A percentile compares a stretch with the other conserved stretches of the same genome.
These are phyloP conservation scores for Aotearoamyces nothofagi DNA, from an alignment of 2,329 filamentous ascomycete species.

Conservation along the genomic window DNA sequence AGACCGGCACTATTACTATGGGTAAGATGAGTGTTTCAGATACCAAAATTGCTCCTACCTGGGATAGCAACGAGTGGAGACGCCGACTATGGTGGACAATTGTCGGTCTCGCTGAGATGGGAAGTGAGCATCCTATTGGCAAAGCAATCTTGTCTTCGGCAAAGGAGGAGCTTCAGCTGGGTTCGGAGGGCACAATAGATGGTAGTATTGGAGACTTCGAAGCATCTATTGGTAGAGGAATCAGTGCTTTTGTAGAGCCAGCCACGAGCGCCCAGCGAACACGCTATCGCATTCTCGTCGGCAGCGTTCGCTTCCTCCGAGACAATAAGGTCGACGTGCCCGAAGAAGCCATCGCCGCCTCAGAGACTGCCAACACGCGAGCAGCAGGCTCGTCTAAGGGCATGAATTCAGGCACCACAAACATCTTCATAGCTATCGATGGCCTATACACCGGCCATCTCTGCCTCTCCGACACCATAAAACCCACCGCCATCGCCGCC, in stretches of 20 bases:
- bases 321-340: constrained; percentile 56
- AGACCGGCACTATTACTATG: constrained; percentile 87
- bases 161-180: constrained; percentile 59
- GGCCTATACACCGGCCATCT: constrained; percentile 67
- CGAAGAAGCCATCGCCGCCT: constrained; percentile 43
- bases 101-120: constrained; percentile 87
- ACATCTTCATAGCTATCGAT: constrained; percentile 83
- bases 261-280: constrained; percentile 48
- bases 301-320: constrained; percentile 64
- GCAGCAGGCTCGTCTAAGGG: constrained; percentile 21
- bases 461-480: constrained; percentile 79
- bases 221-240: constrained; percentile 69
- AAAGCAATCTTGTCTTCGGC: constrained; percentile 68
- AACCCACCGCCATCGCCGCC: constrained; percentile 67
- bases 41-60: constrained; percentile 47
- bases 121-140: constrained; percentile 92
- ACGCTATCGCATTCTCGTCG: constrained; percentile 68
- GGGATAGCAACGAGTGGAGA: constrained; percentile 53
- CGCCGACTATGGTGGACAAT: constrained; percentile 87
- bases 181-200: constrained; percentile 58
- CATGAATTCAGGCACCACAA: constrained; percentile 56
- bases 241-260: constrained; percentile 71
- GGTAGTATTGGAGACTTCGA: constrained; percentile 78
- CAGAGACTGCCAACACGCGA: constrained; percentile 39
- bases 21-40: constrained; percentile 90